phyloP scores from a whole-genome alignment of 148 eudicot genomes.

The Oxyria digyna region DNA sequence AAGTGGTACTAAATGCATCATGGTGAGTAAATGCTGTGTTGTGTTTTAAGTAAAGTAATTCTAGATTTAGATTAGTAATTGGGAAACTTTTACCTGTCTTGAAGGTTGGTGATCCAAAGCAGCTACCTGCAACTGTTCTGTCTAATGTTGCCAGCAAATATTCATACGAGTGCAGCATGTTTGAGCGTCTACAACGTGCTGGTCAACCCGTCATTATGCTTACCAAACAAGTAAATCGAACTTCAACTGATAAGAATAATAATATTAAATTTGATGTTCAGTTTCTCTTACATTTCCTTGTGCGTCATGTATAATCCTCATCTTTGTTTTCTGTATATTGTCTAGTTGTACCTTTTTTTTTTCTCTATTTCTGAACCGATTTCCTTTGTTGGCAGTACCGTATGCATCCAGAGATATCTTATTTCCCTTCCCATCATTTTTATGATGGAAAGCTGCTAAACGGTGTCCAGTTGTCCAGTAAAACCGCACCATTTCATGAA shows the following conservation, averaged over 20 bases:
- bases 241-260: conserved; percentile 6
- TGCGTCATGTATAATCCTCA: background rate
- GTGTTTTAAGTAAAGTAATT: background rate
- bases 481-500: conserved; percentile 65
- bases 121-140: conserved; percentile 98
- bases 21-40: conserved; percentile 40
- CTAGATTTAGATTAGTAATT: background rate
- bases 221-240: conserved; percentile 63
- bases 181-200: conserved; percentile 94
- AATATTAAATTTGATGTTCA: conserved; percentile 7
- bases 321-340: background rate
- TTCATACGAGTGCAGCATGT: conserved; percentile 94
- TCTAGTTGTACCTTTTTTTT: background rate
- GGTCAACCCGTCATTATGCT: conserved; percentile 92
- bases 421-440: conserved; percentile 80
- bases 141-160: conserved; percentile 92
- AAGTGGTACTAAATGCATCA: conserved; percentile 69
- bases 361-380: conserved; percentile 5
- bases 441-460: conserved; percentile 80
- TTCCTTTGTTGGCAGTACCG: conserved; percentile 61
- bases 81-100: conserved; percentile 10
- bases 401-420: conserved; percentile 95
- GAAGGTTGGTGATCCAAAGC: conserved; percentile 99
- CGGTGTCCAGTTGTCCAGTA: conserved; percentile 55
- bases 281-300: conserved; percentile 4